phyloP scores from a whole-genome alignment of 2,329 filamentous ascomycete genomes.

The Zymoseptoria passerinii region DNA sequence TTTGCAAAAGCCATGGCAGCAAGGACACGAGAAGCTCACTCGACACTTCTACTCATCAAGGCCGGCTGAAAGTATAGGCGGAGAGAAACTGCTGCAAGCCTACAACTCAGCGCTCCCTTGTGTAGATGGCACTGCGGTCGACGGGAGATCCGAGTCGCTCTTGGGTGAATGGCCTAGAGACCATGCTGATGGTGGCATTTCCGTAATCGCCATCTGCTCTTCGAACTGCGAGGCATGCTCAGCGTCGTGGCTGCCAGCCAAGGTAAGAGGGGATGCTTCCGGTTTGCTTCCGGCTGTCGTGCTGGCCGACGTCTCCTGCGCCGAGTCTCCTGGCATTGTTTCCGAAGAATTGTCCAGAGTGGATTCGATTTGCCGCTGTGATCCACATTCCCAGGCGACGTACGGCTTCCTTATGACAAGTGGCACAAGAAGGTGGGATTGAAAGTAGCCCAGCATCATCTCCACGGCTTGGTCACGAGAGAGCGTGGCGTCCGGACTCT shows the following conservation, averaged over 20 bases:
- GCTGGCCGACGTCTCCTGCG: background rate
- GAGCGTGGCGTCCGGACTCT: background rate
- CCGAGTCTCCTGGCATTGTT: background rate
- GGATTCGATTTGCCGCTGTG: background rate
- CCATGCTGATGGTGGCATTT: background rate
- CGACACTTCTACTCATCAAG: background rate
- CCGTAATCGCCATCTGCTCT: slow-evolving; percentile 8
- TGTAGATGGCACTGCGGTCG: background rate
- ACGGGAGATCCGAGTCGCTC: background rate
- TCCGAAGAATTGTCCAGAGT: background rate
- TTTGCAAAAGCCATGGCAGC: background rate
- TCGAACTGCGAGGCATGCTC: slow-evolving; percentile 6
- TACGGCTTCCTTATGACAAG: slow-evolving; percentile 9
- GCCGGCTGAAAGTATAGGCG: background rate
- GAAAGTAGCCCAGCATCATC: slow-evolving; percentile 3
- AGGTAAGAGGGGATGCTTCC: background rate
- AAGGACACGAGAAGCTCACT: background rate
- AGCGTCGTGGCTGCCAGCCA: background rate
- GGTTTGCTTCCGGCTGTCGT: background rate
- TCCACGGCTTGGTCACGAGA: background rate
- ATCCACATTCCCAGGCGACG: background rate
- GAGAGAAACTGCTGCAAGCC: background rate
- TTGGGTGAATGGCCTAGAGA: background rate
- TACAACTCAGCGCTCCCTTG: background rate
- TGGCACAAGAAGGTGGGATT: background rate